Evolutionary conservation across 345 rosid genomes (phyloP).

Genomic region (Noccaea caerulescens): DNA sequence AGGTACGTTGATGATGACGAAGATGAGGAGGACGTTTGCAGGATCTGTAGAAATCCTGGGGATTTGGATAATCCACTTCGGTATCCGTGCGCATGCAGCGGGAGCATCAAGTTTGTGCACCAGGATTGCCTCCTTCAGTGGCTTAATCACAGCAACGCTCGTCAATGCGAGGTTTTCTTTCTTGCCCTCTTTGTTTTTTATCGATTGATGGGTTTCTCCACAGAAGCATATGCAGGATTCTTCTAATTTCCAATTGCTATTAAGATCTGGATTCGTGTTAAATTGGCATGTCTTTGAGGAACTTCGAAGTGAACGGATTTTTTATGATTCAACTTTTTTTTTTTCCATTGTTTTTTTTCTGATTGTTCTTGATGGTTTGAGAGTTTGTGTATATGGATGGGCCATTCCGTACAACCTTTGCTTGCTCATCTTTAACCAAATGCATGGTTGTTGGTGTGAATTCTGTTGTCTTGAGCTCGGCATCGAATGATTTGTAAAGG

Average conservation of each 20-base stretch:
- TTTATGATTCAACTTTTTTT: neutral
- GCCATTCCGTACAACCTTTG: neutral
- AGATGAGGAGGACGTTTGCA: slow-evolving; percentile 94
- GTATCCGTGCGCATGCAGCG: slow-evolving; percentile 98
- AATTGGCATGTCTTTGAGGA: neutral
- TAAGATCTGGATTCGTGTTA: slow-evolving; percentile 19
- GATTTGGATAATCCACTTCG: slow-evolving; percentile 87
- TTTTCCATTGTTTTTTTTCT: neutral
- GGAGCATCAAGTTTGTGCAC: slow-evolving; percentile 96
- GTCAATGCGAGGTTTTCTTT: slow-evolving; percentile 92
- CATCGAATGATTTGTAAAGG: neutral
- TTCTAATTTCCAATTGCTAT: slow-evolving; percentile 6
- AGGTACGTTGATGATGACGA: slow-evolving; percentile 70
- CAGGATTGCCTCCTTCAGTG: slow-evolving; percentile 99
- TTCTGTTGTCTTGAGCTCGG: slow-evolving; percentile 2
- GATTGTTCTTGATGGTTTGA: slow-evolving; percentile 7
- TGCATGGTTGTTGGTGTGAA: slow-evolving; percentile 1
- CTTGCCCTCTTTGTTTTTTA: neutral
- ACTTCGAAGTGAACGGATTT: neutral
- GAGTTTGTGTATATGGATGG: neutral
- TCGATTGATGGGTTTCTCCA: neutral
- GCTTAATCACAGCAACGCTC: slow-evolving; percentile 98
- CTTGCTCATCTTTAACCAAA: slow-evolving; percentile 9
- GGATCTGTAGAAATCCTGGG: slow-evolving; percentile 99
- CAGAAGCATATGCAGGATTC: neutral